A percentile compares a stretch with the other conserved stretches of the same genome.
phyloP scores from a whole-genome alignment of 768 basidiomycete species.

The Leucocoprinus leucothites region DNA sequence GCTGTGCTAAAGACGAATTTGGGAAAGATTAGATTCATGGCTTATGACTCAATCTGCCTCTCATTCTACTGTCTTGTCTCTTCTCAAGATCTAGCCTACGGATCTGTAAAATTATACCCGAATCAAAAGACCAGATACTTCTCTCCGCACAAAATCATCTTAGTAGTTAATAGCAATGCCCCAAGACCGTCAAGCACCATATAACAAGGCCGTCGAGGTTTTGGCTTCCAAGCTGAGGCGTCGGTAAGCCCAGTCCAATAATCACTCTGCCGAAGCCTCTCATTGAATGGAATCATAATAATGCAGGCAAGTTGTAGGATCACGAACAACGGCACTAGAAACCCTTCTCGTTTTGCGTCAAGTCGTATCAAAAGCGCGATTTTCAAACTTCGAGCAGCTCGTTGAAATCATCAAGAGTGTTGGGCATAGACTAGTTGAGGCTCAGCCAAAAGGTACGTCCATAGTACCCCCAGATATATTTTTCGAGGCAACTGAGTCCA shows the following conservation, averaged over 20 bases:
- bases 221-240: constrained; percentile 68
- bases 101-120: neutral
- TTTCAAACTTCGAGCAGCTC: constrained; percentile 84
- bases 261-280: neutral
- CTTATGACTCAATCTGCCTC: neutral
- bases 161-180: constrained; percentile 32
- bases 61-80: too few relatives aligned
- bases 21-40: neutral
- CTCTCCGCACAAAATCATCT: constrained; percentile 1
- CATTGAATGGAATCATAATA: neutral
- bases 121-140: neutral
- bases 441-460: constrained; percentile 87
- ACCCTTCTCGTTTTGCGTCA: constrained; percentile 86
- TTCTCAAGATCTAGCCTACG: neutral
- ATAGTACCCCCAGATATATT: neutral
- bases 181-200: constrained; percentile 34
- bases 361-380: constrained; percentile 83
- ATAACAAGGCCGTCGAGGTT: constrained; percentile 61
- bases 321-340: constrained; percentile 84
- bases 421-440: constrained; percentile 79
- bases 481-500: neutral
- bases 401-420: constrained; percentile 75
- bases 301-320: constrained; percentile 85
- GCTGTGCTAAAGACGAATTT: constrained; percentile 3
- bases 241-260: constrained; percentile 45